phyloP scores from a whole-genome alignment of 768 basidiomycete species.

The Suillus lakei region DNA sequence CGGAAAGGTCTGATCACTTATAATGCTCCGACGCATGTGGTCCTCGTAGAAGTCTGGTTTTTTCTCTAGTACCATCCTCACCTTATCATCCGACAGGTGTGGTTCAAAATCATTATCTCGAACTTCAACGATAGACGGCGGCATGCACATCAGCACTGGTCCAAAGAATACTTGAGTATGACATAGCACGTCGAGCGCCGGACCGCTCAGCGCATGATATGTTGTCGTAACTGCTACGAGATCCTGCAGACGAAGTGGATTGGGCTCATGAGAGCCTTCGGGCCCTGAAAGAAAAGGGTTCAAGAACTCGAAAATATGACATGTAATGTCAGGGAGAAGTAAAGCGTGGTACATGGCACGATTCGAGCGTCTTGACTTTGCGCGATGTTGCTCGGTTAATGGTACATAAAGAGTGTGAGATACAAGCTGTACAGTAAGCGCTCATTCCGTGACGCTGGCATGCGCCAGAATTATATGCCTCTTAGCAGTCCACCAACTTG shows the following conservation, averaged over 20 bases:
- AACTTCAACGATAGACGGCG: not conserved
- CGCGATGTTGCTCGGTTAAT: not conserved
- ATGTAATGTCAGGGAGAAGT: not conserved
- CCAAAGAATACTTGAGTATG: slow-evolving; percentile 7
- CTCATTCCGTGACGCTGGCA: not conserved
- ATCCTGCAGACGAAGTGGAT: not conserved
- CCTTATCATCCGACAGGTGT: not conserved
- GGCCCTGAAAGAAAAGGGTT: not conserved
- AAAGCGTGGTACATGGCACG: slow-evolving; percentile 1
- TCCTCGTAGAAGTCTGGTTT: not conserved
- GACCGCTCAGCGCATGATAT: slow-evolving; percentile 8
- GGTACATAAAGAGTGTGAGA: not conserved
- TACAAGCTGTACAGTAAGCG: not conserved
- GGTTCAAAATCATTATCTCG: not conserved
- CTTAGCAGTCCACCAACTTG: not conserved
- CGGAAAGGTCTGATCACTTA: not conserved
- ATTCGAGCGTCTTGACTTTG: not conserved
- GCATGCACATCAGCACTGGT: slow-evolving; percentile 6
- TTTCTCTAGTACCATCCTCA: not conserved
- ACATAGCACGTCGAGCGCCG: slow-evolving; percentile 11
- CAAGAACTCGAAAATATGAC: not conserved
- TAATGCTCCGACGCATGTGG: not conserved
- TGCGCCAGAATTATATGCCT: not conserved
- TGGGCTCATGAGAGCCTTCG: not conserved
- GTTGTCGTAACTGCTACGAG: slow-evolving; percentile 10